These are phyloP conservation scores for Platanthera zijinensis DNA, from an alignment of 106 monocot genomes.

Conservation along the genomic window DNA sequence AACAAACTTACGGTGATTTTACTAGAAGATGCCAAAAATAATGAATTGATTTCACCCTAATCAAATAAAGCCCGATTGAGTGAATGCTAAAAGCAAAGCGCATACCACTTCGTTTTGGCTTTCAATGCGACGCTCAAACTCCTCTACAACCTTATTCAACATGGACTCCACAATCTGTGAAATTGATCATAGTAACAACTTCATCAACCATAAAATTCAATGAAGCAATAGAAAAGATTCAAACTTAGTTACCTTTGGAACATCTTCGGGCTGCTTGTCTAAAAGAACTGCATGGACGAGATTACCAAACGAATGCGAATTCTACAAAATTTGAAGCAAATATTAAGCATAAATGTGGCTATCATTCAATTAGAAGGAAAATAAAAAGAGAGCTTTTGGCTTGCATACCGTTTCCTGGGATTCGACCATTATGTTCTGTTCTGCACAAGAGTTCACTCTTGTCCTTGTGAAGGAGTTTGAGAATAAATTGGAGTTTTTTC, in stretches of 20 bases:
- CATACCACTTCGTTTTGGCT: constrained; percentile 72
- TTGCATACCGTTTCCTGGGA: constrained; percentile 49
- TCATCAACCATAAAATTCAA: not conserved
- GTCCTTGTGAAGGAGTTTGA: constrained; percentile 31
- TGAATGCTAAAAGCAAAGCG: not conserved
- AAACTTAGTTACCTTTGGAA: constrained; percentile 47
- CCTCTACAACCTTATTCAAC: constrained; percentile 74
- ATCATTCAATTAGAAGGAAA: not conserved
- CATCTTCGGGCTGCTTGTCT: constrained; percentile 80
- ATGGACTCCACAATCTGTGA: constrained; percentile 74
- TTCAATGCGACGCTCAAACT: constrained; percentile 60
- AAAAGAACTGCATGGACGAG: constrained; percentile 62
- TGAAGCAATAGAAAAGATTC: not conserved
- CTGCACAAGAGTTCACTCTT: constrained; percentile 2
- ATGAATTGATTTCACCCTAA: no score
- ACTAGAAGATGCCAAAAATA: no score
- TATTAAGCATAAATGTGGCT: not conserved
- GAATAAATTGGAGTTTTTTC: constrained; percentile 64
- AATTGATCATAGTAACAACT: not conserved
- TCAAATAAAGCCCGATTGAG: not conserved
- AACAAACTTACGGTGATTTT: no score
- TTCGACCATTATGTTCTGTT: constrained; percentile 6
- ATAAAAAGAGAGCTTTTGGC: not conserved
- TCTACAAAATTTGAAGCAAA: constrained; percentile 17
- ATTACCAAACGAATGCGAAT: constrained; percentile 43